These are phyloP conservation scores for Penicillium riverlandense DNA, from an alignment of 495 filamentous ascomycete species.

Conservation along the genomic window DNA sequence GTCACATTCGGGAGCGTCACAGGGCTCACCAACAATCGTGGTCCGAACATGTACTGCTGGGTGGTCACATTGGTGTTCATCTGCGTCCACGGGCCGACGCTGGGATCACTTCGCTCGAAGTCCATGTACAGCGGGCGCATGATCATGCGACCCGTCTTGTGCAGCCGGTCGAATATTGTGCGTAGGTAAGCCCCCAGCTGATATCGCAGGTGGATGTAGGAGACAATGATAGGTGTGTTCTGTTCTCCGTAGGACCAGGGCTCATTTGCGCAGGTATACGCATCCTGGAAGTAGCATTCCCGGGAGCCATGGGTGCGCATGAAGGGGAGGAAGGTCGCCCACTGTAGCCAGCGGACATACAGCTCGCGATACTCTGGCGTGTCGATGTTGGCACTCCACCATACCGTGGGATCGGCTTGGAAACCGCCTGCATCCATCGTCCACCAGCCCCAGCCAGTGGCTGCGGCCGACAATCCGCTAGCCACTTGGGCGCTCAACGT, in stretches of 20 bases:
- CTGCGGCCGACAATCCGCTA: slow-evolving; percentile 19
- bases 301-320: slow-evolving; percentile 25
- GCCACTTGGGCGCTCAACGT: slow-evolving; percentile 19
- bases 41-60: slow-evolving; percentile 28
- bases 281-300: slow-evolving; percentile 11
- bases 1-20: slow-evolving; percentile 18
- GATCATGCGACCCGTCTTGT: slow-evolving; percentile 17
- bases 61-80: slow-evolving; percentile 16
- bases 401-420: slow-evolving; percentile 19
- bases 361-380: slow-evolving; percentile 21
- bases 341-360: slow-evolving; percentile 24
- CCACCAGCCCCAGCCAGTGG: slow-evolving; percentile 25
- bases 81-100: slow-evolving; percentile 9
- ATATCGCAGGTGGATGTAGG: slow-evolving; percentile 23
- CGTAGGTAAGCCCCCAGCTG: slow-evolving; percentile 13
- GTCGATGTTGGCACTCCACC: slow-evolving; percentile 21
- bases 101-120: slow-evolving; percentile 14
- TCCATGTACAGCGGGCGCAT: slow-evolving; percentile 27
- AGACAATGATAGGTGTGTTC: slow-evolving; percentile 16
- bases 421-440: slow-evolving; percentile 27
- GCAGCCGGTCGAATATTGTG: slow-evolving; percentile 13
- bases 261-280: slow-evolving; percentile 24
- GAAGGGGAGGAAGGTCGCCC: slow-evolving; percentile 23
- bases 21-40: slow-evolving; percentile 16
- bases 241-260: slow-evolving; percentile 23